Base-by-base conservation (phyloP, 768 basidiomycete species). In the Lactifluus subvellereus region DNA sequence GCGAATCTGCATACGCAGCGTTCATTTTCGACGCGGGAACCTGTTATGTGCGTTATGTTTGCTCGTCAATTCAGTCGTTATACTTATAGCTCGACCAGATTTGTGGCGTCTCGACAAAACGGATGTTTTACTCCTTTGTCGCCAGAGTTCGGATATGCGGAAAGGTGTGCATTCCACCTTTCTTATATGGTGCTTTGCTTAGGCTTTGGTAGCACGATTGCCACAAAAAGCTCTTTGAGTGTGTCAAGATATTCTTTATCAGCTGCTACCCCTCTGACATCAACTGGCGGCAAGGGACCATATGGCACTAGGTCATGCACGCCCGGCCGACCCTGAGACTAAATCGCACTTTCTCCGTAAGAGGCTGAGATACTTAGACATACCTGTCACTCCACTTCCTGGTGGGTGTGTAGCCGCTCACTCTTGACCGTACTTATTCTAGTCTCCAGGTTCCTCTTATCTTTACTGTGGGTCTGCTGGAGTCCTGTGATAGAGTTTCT, bases 1-100 rank as follows among this genome's bases (percentile, higher is more conserved):
- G 77, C 5, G 88, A 90, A 68, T 69, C 82, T 0, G 75, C 80
- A 0, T 87, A 84, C 70, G 85, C 84, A n/a, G 81, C 86, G 0
- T 81, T 88, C 59, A 63, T 89, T 27, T 89, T 86, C 61, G 82
- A 83, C 66, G 71, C 71, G 0, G 85, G 86, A 0, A 18, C 63
- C 2, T 90, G 88, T 66, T 80, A 80, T 70, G 84, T 87, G 60
- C 48, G 77, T 69, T 50, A 53, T 27, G 13, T 20, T 35, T 35
- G 11, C 37, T 57, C n/a, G 54, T 5, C 6, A 18, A 18, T 8
- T 20, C 62, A 1, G 27, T 38, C 14, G 7, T 42, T 40, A 33
- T 33, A 45, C 32, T 22, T 18, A 10, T 35, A 38, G 35, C 3
- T 40, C 20, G 51, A 53, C 51, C 33, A 43, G 49, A 11, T 67